phyloP scores from a whole-genome alignment of 108 stramenopile genomes.

The Cafeteria roenbergensis region DNA sequence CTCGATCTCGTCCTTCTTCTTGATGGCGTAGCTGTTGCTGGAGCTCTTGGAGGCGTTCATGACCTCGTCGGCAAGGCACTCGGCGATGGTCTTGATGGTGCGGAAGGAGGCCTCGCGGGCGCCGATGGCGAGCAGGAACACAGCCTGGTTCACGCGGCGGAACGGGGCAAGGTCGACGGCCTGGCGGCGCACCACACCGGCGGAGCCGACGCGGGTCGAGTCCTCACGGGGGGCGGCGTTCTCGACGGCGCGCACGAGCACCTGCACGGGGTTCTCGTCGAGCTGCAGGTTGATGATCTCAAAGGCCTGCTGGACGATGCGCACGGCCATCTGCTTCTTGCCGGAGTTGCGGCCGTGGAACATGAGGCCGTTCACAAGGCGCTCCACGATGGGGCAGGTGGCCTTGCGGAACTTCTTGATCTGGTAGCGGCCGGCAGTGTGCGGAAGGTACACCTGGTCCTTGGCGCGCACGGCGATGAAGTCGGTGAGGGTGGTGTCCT shows the following conservation, averaged over 20 bases:
- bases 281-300: conserved; percentile 98
- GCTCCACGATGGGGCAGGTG: conserved; percentile 95
- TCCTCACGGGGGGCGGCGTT: conserved; percentile 99
- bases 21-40: conserved; percentile 99
- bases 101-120: conserved; percentile 95
- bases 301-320: conserved; percentile 95
- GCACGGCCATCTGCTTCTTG: conserved; percentile 95
- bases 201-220: conserved; percentile 98
- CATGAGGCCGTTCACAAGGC: conserved; percentile 93
- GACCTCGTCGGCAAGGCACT: conserved; percentile 98
- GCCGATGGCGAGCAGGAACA: conserved; percentile 91
- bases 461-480: conserved; percentile 82
- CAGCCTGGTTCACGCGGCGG: conserved; percentile 96
- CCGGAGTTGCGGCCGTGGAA: conserved; percentile 92
- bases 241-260: conserved; percentile 96
- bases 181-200: conserved; percentile 98
- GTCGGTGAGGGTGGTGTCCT: conserved; percentile 93
- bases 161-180: conserved; percentile 99
- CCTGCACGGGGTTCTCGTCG: conserved; percentile 99
- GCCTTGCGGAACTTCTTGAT: conserved; percentile 99
- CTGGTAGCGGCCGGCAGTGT: conserved; percentile 99
- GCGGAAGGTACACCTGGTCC: conserved; percentile 91
- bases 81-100: conserved; percentile 98
- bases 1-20: conserved; percentile 99
- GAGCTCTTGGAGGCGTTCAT: conserved; percentile 98